Percentiles rank a stretch among this genome's conserved stretches.
Conservation (phyloP, 106 monocot genomes). For the Hemerocallis citrina region DNA sequence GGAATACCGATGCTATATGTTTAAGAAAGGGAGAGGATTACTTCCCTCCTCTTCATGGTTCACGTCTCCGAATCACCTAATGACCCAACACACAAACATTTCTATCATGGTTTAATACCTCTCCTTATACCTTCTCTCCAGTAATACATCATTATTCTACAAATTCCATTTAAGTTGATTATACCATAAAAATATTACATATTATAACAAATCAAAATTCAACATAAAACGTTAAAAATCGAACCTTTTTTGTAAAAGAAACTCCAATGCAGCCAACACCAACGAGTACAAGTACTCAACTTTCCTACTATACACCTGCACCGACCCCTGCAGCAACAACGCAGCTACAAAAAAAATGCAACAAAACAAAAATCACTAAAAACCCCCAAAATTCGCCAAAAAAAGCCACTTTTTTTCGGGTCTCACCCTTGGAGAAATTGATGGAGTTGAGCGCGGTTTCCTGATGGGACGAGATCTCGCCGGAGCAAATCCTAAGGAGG, state of each 20-base stretch:
- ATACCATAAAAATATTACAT: too few relatives aligned
- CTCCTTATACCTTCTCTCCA: too few relatives aligned
- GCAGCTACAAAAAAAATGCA: slow-evolving; percentile 47
- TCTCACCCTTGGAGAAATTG: slow-evolving; percentile 82
- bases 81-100: too few relatives aligned
- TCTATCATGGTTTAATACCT: too few relatives aligned
- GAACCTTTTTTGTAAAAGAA: slow-evolving; percentile 77
- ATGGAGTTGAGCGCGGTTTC: slow-evolving; percentile 34
- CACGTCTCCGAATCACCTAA: too few relatives aligned
- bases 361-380: slow-evolving; percentile 4
- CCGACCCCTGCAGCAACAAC: slow-evolving; percentile 75
- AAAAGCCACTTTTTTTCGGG: neutral
- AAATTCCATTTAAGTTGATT: too few relatives aligned
- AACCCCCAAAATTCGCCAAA: neutral
- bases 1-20: too few relatives aligned
- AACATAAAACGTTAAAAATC: too few relatives aligned
- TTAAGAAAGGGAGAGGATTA: too few relatives aligned
- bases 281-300: slow-evolving; percentile 88
- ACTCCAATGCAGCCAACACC: slow-evolving; percentile 74
- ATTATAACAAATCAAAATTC: slow-evolving; percentile 66
- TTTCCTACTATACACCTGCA: slow-evolving; percentile 89
- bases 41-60: too few relatives aligned
- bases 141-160: too few relatives aligned
- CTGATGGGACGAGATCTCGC: slow-evolving; percentile 37
- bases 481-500: slow-evolving; percentile 84